A percentile compares a stretch with the other conserved stretches of the same genome.
phyloP scores from a whole-genome alignment of 2,329 filamentous ascomycete genomes.

The Aspergillus sp. region DNA sequence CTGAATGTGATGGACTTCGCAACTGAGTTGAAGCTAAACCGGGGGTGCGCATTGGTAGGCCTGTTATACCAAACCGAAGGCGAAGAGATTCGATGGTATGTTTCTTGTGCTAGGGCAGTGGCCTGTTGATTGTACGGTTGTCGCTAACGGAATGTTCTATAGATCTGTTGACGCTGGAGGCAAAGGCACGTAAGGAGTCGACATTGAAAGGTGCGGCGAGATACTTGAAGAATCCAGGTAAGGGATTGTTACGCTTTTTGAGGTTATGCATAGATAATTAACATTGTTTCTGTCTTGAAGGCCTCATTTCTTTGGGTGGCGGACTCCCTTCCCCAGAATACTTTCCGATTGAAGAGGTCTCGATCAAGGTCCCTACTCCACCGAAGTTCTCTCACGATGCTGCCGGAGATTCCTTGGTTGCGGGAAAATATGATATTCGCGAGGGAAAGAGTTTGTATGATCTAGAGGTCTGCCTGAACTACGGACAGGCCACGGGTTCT shows the following conservation, averaged over 20 bases:
- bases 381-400: conserved; percentile 71
- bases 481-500: conserved; percentile 81
- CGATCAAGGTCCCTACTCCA: conserved; percentile 68
- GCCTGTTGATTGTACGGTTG: neutral
- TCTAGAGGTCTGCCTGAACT: conserved; percentile 87
- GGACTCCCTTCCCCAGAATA: conserved; percentile 85
- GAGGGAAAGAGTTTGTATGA: conserved; percentile 66
- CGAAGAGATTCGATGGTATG: conserved; percentile 83
- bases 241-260: neutral
- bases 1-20: neutral
- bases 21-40: conserved; percentile 12
- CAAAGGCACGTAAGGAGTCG: conserved; percentile 54
- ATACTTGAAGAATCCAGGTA: conserved; percentile 72
- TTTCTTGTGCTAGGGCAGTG: conserved; percentile 22
- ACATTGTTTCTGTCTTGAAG: conserved; percentile 19
- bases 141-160: conserved; percentile 2
- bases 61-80: conserved; percentile 65
- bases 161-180: conserved; percentile 63
- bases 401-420: conserved; percentile 58
- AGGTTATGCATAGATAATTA: neutral
- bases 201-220: conserved; percentile 81
- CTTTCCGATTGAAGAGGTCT: conserved; percentile 84
- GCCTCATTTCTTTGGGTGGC: conserved; percentile 87
- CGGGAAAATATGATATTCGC: conserved; percentile 81
- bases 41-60: conserved; percentile 24